Evolutionary conservation across 345 rosid species (phyloP).

Genomic region (Sonneratia alba): DNA sequence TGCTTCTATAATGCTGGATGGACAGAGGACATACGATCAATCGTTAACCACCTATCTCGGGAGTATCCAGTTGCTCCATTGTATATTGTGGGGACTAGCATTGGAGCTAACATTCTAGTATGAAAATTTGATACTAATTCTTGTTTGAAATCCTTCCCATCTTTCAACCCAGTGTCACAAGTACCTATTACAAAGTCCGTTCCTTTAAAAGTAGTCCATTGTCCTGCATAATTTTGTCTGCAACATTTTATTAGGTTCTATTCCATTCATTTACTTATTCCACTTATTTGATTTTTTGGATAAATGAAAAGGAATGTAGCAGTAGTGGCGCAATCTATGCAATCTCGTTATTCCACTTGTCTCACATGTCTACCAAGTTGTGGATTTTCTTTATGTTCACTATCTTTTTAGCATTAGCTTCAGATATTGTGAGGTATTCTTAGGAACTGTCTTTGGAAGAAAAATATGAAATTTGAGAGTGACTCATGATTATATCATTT

Average conservation of each 20-base stretch:
- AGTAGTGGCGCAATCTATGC: no score
- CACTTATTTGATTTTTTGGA: no score
- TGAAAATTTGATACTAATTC: background rate
- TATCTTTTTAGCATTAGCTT: no score
- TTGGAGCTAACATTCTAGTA: conserved; percentile 88
- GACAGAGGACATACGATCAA: conserved; percentile 63
- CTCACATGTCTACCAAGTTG: no score
- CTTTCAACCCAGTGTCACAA: background rate
- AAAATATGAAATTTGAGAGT: background rate
- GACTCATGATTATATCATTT: background rate
- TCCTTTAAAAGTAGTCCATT: background rate
- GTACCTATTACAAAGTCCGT: background rate
- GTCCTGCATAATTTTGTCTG: background rate
- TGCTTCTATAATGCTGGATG: conserved; percentile 90
- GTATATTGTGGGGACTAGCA: conserved; percentile 82
- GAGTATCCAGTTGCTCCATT: conserved; percentile 67
- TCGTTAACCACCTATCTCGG: conserved; percentile 41
- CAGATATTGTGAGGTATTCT: background rate
- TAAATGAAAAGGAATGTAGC: no score
- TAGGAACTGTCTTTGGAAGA: background rate
- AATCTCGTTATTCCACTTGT: no score
- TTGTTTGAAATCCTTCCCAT: background rate
- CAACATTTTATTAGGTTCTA: background rate
- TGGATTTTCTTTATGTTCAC: no score
- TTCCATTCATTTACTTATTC: no score